Percentiles rank a stretch among this genome's conserved stretches.
Evolutionary conservation across 140 eudicot genomes (phyloP).

Genomic region (Bidens hawaiensis): DNA sequence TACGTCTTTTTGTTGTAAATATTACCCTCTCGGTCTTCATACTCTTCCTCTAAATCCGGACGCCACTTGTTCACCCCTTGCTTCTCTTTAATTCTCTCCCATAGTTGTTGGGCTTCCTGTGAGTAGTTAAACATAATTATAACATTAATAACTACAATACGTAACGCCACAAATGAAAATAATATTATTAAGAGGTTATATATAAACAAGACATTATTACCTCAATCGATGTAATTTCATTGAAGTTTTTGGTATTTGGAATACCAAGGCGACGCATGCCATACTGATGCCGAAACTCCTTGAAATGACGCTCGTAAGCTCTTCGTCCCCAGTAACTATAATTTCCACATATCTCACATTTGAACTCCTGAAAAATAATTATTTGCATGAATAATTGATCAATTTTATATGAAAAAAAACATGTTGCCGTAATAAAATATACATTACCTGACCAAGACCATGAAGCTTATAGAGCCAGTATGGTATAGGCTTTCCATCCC

Average conservation of each 20-base stretch:
- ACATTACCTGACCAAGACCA: constrained; percentile 94
- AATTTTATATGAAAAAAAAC: background rate
- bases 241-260: constrained; percentile 93
- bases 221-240: constrained; percentile 91
- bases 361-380: constrained; percentile 63
- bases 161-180: background rate
- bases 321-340: constrained; percentile 97
- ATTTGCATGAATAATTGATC: background rate
- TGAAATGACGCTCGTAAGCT: constrained; percentile 96
- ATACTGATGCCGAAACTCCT: constrained; percentile 96
- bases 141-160: background rate
- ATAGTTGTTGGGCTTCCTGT: constrained; percentile 78
- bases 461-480: constrained; percentile 98
- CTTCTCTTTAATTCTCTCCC: constrained; percentile 77
- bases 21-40: constrained; percentile 84
- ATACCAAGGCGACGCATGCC: constrained; percentile 99
- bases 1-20: constrained; percentile 77
- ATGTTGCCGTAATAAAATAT: background rate
- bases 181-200: background rate
- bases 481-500: constrained; percentile 98
- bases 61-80: constrained; percentile 94
- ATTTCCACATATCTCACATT: constrained; percentile 98
- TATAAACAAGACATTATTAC: constrained; percentile 30
- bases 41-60: constrained; percentile 91
- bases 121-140: background rate